Evolutionary conservation across 2,329 filamentous ascomycete genomes (phyloP).

Genomic region (Scorias spongiosa): DNA sequence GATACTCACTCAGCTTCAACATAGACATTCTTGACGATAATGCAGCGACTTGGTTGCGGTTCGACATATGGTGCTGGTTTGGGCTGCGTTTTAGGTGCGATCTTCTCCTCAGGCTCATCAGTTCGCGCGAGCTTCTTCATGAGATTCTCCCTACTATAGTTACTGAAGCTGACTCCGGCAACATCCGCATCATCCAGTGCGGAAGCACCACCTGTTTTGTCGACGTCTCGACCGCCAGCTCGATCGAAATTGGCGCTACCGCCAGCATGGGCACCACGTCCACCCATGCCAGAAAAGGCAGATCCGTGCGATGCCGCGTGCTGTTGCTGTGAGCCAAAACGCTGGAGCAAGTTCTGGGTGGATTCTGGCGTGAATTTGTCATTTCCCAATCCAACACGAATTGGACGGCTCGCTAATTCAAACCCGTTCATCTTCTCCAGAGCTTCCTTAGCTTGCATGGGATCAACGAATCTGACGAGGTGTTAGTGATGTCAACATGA

Average conservation of each 20-base stretch:
- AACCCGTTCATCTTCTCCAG: slow-evolving; percentile 99
- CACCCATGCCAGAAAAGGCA: slow-evolving; percentile 77
- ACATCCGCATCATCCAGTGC: slow-evolving; percentile 96
- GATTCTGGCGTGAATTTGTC: slow-evolving; percentile 99
- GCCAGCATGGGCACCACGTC: slow-evolving; percentile 69
- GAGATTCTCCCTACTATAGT: slow-evolving; percentile 93
- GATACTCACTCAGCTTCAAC: slow-evolving; percentile 69
- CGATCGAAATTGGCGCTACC: slow-evolving; percentile 70
- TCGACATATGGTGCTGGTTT: slow-evolving; percentile 76
- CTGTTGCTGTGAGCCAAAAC: slow-evolving; percentile 59
- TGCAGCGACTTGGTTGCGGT: slow-evolving; percentile 83
- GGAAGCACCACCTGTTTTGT: slow-evolving; percentile 73
- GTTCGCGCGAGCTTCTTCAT: slow-evolving; percentile 97
- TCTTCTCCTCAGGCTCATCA: slow-evolving; percentile 65
- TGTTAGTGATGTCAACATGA: slow-evolving; percentile 4
- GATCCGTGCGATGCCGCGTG: slow-evolving; percentile 66
- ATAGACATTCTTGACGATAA: slow-evolving; percentile 92
- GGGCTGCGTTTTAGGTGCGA: slow-evolving; percentile 28
- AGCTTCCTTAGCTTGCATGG: slow-evolving; percentile 79
- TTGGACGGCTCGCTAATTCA: slow-evolving; percentile 90
- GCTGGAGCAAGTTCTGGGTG: slow-evolving; percentile 80
- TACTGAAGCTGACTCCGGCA: slow-evolving; percentile 97
- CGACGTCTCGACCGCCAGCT: slow-evolving; percentile 74
- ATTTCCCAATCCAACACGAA: slow-evolving; percentile 96
- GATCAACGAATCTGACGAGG: slow-evolving; percentile 37